Evolutionary conservation across 2,329 filamentous ascomycete species (phyloP).

Genomic region (Xylariaceae sp.): DNA sequence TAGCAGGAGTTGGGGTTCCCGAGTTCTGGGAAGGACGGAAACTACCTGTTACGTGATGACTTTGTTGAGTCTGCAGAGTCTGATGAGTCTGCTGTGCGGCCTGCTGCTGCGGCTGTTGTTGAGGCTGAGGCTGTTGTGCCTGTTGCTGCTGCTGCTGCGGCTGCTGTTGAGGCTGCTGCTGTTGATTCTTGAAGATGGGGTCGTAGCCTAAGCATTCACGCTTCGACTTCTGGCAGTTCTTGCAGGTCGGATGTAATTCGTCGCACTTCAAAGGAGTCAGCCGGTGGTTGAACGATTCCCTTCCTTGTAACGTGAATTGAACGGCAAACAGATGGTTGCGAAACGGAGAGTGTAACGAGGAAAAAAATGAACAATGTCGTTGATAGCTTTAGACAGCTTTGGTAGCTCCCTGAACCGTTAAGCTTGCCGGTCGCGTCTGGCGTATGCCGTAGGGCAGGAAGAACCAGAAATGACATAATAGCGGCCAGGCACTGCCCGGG

Average conservation of each 20-base stretch:
- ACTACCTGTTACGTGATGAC: constrained; percentile 47
- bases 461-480: no score
- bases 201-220: constrained; percentile 83
- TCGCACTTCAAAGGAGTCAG: constrained; percentile 63
- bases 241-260: constrained; percentile 87
- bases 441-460: no score
- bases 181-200: constrained; percentile 72
- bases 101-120: constrained; percentile 45
- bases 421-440: no score
- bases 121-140: constrained; percentile 41
- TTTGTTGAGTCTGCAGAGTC: constrained; percentile 40
- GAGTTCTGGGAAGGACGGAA: constrained; percentile 64
- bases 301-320: no score
- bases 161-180: constrained; percentile 42
- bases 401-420: no score
- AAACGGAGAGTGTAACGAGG: no score
- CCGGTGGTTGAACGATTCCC: background rate
- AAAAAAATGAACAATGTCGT: background rate
- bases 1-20: constrained; percentile 28
- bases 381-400: constrained; percentile 9
- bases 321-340: no score
- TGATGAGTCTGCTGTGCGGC: constrained; percentile 44
- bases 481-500: no score
- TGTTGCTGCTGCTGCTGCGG: constrained; percentile 43
- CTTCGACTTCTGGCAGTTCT: constrained; percentile 85